These are phyloP conservation scores for Cercospora sp. DNA, from an alignment of 2,329 filamentous ascomycete species.

Conservation along the genomic window DNA sequence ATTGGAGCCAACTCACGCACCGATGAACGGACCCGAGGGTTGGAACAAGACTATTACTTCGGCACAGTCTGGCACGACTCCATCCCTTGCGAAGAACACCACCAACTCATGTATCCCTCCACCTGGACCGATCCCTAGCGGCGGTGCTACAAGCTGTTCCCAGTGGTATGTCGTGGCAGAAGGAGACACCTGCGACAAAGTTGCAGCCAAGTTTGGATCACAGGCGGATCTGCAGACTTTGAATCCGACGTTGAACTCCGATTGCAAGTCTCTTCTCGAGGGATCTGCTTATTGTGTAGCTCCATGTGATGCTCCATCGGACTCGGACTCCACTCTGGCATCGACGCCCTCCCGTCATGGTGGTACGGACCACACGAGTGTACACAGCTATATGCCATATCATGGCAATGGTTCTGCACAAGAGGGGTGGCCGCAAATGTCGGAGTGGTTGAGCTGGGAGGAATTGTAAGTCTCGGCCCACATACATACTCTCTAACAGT, in stretches of 20 bases:
- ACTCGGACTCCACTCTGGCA: neutral
- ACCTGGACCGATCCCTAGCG: neutral
- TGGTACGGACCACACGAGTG: neutral
- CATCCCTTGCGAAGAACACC: neutral
- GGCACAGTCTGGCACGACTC: neutral
- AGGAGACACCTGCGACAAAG: neutral
- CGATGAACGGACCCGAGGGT: neutral
- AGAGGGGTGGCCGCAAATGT: constrained; percentile 42
- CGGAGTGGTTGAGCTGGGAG: constrained; percentile 42
- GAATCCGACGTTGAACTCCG: neutral
- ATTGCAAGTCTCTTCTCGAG: neutral
- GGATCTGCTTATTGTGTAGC: neutral
- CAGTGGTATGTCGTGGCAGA: neutral
- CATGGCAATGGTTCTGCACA: constrained; percentile 39
- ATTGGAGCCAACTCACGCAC: neutral
- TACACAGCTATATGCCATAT: constrained; percentile 25
- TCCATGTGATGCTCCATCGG: neutral
- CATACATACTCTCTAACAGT: too few species aligned
- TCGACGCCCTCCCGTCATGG: neutral
- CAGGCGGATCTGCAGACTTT: neutral
- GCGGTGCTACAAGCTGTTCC: neutral
- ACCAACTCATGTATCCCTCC: neutral
- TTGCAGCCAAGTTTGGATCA: neutral
- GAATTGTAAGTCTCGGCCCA: constrained; percentile 28
- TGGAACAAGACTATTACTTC: neutral